phyloP scores from a whole-genome alignment of 495 filamentous ascomycete genomes.

The Pyronema omphalodes region DNA sequence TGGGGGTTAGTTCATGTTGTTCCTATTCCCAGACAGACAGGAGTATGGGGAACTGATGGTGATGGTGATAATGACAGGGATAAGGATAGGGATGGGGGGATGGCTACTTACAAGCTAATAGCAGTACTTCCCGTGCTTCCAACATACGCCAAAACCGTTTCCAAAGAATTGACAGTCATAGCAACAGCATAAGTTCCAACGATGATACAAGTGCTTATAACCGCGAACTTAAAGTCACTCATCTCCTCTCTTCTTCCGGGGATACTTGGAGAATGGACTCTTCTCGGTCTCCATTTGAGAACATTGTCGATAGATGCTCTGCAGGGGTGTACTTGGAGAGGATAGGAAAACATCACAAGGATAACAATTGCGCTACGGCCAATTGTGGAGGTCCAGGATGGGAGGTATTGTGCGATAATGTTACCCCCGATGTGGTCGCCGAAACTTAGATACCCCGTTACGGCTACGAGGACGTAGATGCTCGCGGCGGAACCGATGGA shows the following conservation, averaged over 20 bases:
- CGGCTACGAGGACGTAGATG: conserved; percentile 77
- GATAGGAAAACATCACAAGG: conserved; percentile 92
- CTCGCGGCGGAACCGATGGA: conserved; percentile 66
- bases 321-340: conserved; percentile 87
- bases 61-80: neutral
- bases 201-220: conserved; percentile 72
- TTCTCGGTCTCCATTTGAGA: conserved; percentile 65
- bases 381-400: conserved; percentile 70
- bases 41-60: too few species aligned
- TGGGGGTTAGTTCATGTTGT: neutral
- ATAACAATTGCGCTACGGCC: conserved; percentile 89
- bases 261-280: conserved; percentile 26
- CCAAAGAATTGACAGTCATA: conserved; percentile 75
- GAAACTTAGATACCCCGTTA: conserved; percentile 90
- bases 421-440: conserved; percentile 74
- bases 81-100: neutral
- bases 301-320: conserved; percentile 84
- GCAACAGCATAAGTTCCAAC: conserved; percentile 69
- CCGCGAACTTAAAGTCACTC: conserved; percentile 72
- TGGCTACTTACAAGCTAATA: conserved; percentile 49
- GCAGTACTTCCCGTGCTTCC: conserved; percentile 83
- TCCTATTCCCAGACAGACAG: neutral
- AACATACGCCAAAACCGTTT: conserved; percentile 84
- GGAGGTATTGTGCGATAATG: conserved; percentile 79
- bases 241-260: conserved; percentile 36